Conservation (phyloP, 495 filamentous ascomycete genomes). For the Xanthoparmelia taractica region DNA sequence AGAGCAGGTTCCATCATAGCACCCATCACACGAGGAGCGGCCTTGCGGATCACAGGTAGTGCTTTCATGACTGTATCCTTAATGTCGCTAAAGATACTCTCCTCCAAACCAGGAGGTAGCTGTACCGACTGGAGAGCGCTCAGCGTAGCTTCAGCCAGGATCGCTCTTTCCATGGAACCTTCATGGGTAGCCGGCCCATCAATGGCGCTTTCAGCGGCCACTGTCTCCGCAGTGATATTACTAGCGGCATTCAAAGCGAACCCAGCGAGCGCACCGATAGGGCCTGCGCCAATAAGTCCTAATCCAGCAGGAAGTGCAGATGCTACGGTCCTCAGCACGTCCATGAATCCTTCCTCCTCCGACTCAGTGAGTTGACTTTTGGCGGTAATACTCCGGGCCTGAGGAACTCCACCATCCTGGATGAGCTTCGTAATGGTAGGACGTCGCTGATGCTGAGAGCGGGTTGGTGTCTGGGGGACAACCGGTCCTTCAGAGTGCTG, state of each 20-base stretch:
- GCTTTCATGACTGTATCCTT: conserved; percentile 18
- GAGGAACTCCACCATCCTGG: conserved; percentile 1
- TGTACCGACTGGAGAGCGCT: conserved; percentile 19
- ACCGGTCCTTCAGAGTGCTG: background rate
- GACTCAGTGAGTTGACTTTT: conserved; percentile 6
- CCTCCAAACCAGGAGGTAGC: conserved; percentile 13
- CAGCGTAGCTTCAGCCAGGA: conserved; percentile 32
- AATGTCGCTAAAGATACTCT: conserved; percentile 26
- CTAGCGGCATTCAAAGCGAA: conserved; percentile 25
- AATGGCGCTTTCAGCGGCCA: conserved; percentile 14
- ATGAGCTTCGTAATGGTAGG: conserved; percentile 13
- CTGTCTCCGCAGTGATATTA: conserved; percentile 15
- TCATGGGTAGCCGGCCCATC: conserved; percentile 10
- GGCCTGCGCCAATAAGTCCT: conserved; percentile 26
- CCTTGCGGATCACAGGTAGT: conserved; percentile 20
- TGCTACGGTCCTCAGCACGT: conserved; percentile 24
- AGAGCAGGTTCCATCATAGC: conserved; percentile 26
- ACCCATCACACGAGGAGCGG: conserved; percentile 23
- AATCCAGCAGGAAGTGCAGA: conserved; percentile 20
- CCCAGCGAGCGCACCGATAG: conserved; percentile 27
- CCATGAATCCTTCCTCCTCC: conserved; percentile 28
- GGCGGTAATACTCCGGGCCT: background rate
- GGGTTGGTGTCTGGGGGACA: background rate
- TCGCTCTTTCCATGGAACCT: conserved; percentile 29
- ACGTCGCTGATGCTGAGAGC: conserved; percentile 5